Evolutionary conservation across 2,329 filamentous ascomycete species (phyloP), one percentile per base, ranked within the genome.

Genomic region (Cytospora paraplurivora): DNA sequence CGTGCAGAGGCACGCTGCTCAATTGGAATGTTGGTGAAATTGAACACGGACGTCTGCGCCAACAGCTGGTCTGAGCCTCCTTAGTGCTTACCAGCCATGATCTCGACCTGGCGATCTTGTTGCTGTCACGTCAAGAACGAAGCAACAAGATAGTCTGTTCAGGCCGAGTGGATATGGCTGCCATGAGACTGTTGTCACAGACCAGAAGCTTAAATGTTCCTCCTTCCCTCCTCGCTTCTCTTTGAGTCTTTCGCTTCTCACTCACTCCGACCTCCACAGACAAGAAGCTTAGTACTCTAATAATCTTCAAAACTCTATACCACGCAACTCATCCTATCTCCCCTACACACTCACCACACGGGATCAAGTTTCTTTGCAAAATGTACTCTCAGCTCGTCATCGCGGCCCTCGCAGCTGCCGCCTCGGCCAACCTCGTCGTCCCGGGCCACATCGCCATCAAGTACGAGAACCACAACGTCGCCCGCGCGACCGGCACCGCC

Each of bases 331-430:
- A 19, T 27, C 32, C 17, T 8, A 32, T 4, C 32, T 47, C 17
- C 33, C 52, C 11, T 11, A 27, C 10, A 35, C 52, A 11, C 27
- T 49, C 17, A 59, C 19, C 50, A 13, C 10, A 5, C 34, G 6
- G 11, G 7, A 35, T 35, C 6, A 35, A 35, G 34, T 6, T 7
- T n/a, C 8, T n/a, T 8, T n/a, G n/a, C 15, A 44, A 5, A n/a
- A 61, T 19, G 72, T 56, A 68, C 57, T 49, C 66, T 69, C 69
- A 52, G 67, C 65, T 68, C 63, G 34, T 73, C 58, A 41, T 72
- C 59, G 56, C 68, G 52, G 66, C 68, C 63, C 62, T 71, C 52
- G 68, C 66, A 38, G 64, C 68, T 32, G 64, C 71, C 7, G 69
- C 64, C 62, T 62, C 68, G n/a, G 69, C 64, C 60, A 53, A 65